phyloP scores from a whole-genome alignment of 345 rosid species.

The Erysimum cheiranthoides region DNA sequence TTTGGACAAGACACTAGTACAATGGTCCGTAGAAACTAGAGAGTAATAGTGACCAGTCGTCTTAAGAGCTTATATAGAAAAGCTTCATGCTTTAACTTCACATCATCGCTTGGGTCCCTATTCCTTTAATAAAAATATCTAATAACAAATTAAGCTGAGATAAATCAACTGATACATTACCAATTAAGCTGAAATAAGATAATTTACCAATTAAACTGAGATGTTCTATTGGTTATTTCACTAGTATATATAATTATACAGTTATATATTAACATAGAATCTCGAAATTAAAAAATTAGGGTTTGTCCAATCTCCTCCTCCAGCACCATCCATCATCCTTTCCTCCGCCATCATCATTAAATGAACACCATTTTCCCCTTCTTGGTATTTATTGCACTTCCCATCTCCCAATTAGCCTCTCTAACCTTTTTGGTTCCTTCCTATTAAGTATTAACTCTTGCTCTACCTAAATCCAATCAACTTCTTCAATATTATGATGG shows the following conservation, averaged over 20 bases:
- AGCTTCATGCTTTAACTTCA: constrained; percentile 31
- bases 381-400: constrained; percentile 38
- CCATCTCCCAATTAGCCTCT: constrained; percentile 34
- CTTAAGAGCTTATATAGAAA: constrained; percentile 32
- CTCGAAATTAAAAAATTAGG: too few relatives aligned
- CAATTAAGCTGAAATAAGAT: too few relatives aligned
- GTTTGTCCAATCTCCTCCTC: too few relatives aligned
- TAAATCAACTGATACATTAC: too few relatives aligned
- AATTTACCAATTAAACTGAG: too few relatives aligned
- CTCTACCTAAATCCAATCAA: background rate
- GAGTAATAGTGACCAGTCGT: background rate
- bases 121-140: background rate
- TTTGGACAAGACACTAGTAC: constrained; percentile 14
- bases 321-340: too few relatives aligned
- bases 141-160: too few relatives aligned
- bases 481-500: background rate
- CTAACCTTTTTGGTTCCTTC: background rate
- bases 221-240: too few relatives aligned
- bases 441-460: background rate
- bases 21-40: constrained; percentile 2
- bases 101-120: constrained; percentile 33
- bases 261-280: too few relatives aligned
- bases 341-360: too few relatives aligned
- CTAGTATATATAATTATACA: too few relatives aligned
- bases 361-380: constrained; percentile 21